Percentiles rank a stretch among this genome's conserved stretches.
phyloP scores from a whole-genome alignment of 805 yeast genomes.

The Candida argentea region DNA sequence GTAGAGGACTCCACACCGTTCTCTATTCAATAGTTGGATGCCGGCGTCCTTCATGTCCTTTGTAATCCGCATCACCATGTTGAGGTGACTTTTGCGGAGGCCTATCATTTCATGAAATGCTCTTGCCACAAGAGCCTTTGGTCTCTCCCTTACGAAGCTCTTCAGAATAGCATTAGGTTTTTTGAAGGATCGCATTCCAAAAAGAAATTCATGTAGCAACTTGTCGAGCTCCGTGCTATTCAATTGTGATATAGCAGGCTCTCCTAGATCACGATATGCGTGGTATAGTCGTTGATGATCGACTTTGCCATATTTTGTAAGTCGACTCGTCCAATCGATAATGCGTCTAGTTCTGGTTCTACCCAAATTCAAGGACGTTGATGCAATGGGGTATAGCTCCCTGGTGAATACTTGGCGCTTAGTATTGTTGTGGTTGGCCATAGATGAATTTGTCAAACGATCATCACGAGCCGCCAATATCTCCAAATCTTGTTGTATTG shows the following conservation, averaged over 20 bases:
- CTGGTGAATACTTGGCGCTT: too few relatives aligned
- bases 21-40: slow-evolving; percentile 19
- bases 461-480: too few relatives aligned
- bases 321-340: too few relatives aligned
- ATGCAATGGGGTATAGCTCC: too few relatives aligned
- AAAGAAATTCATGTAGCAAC: slow-evolving; percentile 14
- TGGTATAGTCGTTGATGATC: slow-evolving; percentile 17
- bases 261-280: slow-evolving; percentile 16
- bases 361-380: too few relatives aligned
- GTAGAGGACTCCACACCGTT: slow-evolving; percentile 19
- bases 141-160: slow-evolving; percentile 2
- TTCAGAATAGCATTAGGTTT: slow-evolving; percentile 14
- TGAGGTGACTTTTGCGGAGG: slow-evolving; percentile 11
- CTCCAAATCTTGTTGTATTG: too few relatives aligned
- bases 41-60: slow-evolving; percentile 16
- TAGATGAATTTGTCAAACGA: too few relatives aligned
- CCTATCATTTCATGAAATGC: slow-evolving; percentile 11
- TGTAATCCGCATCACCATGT: slow-evolving; percentile 14
- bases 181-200: slow-evolving; percentile 14
- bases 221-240: slow-evolving; percentile 16
- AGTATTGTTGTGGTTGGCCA: too few relatives aligned
- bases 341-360: too few relatives aligned
- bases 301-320: slow-evolving; percentile 9
- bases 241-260: slow-evolving; percentile 17
- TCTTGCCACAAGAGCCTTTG: slow-evolving; percentile 2